Conservation (phyloP, 202 grass and related monocot genomes). For the Cymbopogon flexuosus region DNA sequence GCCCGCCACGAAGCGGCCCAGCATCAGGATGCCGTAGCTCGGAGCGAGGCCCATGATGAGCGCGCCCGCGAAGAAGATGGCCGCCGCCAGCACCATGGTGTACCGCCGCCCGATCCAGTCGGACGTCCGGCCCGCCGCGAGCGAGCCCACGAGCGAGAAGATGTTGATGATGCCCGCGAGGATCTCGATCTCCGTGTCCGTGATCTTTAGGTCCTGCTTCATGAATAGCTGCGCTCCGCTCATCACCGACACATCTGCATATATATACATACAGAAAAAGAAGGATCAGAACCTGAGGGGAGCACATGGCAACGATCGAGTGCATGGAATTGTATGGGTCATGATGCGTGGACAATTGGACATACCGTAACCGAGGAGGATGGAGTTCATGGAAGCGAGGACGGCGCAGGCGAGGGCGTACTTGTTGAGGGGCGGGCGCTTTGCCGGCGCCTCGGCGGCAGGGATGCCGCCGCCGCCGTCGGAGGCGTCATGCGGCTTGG, state of each 20-base stretch:
- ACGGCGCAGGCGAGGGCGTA: constrained; percentile 70
- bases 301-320: neutral
- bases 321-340: neutral
- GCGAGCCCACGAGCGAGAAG: constrained; percentile 58
- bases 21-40: constrained; percentile 59
- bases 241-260: constrained; percentile 58
- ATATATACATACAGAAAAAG: neutral
- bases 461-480: constrained; percentile 25
- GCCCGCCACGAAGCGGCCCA: constrained; percentile 67
- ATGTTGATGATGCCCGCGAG: constrained; percentile 75
- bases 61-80: constrained; percentile 72
- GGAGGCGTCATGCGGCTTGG: constrained; percentile 1
- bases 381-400: constrained; percentile 81
- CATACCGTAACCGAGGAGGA: constrained; percentile 77
- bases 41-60: constrained; percentile 75
- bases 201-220: constrained; percentile 53
- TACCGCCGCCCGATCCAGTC: constrained; percentile 81
- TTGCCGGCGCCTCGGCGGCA: constrained; percentile 41
- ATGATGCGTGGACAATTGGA: neutral
- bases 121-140: constrained; percentile 74
- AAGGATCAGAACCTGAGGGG: neutral
- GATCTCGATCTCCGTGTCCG: constrained; percentile 63
- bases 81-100: constrained; percentile 75
- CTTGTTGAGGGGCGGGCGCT: constrained; percentile 57
- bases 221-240: constrained; percentile 45